A percentile compares a stretch with the other conserved stretches of the same genome.
Evolutionary conservation across 2,329 filamentous ascomycete species (phyloP).

Genomic region (Thermomyces lanuginosus): DNA sequence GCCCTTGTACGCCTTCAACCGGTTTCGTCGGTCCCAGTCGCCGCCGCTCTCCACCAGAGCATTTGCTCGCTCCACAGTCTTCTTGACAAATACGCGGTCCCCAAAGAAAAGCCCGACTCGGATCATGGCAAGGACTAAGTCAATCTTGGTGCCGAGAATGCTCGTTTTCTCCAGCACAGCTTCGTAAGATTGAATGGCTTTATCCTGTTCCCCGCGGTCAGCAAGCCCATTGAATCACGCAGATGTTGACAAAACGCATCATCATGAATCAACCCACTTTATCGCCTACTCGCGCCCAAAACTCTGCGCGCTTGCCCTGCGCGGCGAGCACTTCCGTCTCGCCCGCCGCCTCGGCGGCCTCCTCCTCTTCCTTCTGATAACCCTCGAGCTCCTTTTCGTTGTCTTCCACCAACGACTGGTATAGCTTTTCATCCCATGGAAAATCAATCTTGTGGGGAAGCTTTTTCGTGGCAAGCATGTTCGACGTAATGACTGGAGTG

Average conservation of each 20-base stretch:
- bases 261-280: conserved; percentile 46
- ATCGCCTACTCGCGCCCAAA: conserved; percentile 88
- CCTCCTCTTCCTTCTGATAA: conserved; percentile 75
- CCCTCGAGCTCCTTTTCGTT: conserved; percentile 63
- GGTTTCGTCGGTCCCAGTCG: conserved; percentile 96
- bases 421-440: conserved; percentile 81
- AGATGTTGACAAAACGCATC: not conserved
- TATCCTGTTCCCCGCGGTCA: conserved; percentile 48
- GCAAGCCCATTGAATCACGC: conserved; percentile 1
- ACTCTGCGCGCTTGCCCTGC: conserved; percentile 85
- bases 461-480: conserved; percentile 59
- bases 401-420: conserved; percentile 57
- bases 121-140: conserved; percentile 90
- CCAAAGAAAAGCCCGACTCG: conserved; percentile 92
- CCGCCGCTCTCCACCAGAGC: conserved; percentile 84
- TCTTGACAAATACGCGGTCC: conserved; percentile 82
- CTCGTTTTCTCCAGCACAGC: conserved; percentile 93
- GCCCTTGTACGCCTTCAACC: conserved; percentile 95
- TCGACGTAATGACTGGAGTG: conserved; percentile 43
- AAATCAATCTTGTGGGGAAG: conserved; percentile 50
- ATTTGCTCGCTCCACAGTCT: conserved; percentile 79
- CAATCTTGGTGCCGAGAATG: conserved; percentile 91
- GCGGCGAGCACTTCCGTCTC: conserved; percentile 90
- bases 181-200: conserved; percentile 84
- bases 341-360: conserved; percentile 87